Evolutionary conservation across 2,329 filamentous ascomycete species (phyloP).

Genomic region (Huntiella abstrusa): DNA sequence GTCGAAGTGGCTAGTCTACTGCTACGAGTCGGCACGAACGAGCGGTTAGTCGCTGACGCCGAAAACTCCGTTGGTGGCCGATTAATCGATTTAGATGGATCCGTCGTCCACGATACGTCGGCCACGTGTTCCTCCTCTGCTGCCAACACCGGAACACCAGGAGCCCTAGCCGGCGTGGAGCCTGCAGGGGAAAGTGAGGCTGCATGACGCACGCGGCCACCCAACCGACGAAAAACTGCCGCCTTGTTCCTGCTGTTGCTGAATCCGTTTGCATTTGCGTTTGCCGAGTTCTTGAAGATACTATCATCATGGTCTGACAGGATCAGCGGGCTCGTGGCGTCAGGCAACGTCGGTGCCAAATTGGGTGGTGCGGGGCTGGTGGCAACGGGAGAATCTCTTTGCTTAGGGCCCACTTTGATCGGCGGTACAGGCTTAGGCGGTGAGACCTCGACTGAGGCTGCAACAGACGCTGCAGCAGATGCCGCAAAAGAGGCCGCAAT

Average conservation of each 20-base stretch:
- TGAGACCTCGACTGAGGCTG: constrained; percentile 1
- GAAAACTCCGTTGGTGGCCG: not conserved
- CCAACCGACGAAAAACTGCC: constrained; percentile 4
- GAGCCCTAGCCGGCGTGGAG: constrained; percentile 1
- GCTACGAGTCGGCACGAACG: not conserved
- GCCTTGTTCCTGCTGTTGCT: constrained; percentile 1
- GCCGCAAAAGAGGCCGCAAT: no score
- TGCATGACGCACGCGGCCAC: constrained; percentile 8
- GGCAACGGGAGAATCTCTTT: no score
- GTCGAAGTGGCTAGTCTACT: not conserved
- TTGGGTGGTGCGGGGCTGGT: constrained; percentile 1
- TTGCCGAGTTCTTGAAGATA: constrained; percentile 2
- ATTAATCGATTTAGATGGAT: constrained; percentile 5
- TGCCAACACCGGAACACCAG: constrained; percentile 5
- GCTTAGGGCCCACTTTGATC: no score
- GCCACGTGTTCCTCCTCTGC: constrained; percentile 10
- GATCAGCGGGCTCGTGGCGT: constrained; percentile 4
- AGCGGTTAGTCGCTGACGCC: not conserved
- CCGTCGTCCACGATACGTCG: constrained; percentile 11
- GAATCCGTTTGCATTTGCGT: not conserved
- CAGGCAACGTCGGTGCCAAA: constrained; percentile 1
- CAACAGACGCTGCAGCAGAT: no score
- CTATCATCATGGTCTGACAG: constrained; percentile 6
- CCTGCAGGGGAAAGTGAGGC: constrained; percentile 8
- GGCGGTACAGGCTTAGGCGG: constrained; percentile 1